phyloP scores from a whole-genome alignment of 1,139 yeast genomes.

The Arxiozyma bovina region DNA sequence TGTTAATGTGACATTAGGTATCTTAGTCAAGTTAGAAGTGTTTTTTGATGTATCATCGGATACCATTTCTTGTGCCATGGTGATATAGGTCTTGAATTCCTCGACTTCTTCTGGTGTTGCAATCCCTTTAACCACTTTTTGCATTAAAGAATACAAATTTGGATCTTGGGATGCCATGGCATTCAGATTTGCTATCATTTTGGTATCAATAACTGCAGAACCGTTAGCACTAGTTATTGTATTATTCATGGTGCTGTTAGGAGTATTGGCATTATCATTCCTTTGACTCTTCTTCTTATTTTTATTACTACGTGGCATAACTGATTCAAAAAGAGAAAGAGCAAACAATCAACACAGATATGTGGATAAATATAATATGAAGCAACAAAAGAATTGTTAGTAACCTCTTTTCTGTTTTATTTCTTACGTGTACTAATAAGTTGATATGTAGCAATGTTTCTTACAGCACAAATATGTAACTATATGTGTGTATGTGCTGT shows the following conservation, averaged over 20 bases:
- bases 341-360: too few relatives aligned
- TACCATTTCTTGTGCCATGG: constrained; percentile 69
- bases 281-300: neutral
- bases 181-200: constrained; percentile 75
- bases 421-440: neutral
- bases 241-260: too few relatives aligned
- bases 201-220: constrained; percentile 48
- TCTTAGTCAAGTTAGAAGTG: neutral
- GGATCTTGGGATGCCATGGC: constrained; percentile 69
- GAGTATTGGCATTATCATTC: neutral
- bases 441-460: neutral
- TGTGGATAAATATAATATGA: too few relatives aligned
- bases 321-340: too few relatives aligned
- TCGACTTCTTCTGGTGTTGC: constrained; percentile 65
- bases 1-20: neutral
- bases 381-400: too few relatives aligned
- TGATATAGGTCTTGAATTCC: constrained; percentile 68
- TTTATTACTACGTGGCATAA: neutral
- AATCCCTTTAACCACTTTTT: constrained; percentile 69
- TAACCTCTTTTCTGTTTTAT: neutral
- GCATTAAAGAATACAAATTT: constrained; percentile 63
- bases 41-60: constrained; percentile 19
- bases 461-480: too few relatives aligned
- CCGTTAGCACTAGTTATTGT: neutral
- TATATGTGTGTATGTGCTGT: too few relatives aligned